Conservation (phyloP, 768 basidiomycete genomes). For the Suillus hirtellus region DNA sequence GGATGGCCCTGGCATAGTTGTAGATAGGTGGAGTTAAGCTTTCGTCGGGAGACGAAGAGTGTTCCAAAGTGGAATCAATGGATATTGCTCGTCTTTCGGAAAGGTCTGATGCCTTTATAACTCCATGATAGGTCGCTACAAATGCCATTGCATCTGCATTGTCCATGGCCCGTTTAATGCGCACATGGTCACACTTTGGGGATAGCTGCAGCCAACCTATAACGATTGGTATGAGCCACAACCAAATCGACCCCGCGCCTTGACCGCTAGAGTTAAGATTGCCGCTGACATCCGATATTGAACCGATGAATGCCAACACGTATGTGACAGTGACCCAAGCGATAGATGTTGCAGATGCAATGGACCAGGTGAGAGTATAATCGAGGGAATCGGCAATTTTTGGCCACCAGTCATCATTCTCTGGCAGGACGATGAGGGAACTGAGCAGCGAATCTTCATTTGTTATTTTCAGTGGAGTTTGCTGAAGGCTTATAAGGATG, state of each 20-base stretch:
- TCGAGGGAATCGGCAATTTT: conserved; percentile 35
- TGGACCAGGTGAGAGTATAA: conserved; percentile 41
- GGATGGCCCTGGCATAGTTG: conserved; percentile 24
- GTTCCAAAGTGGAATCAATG: background rate
- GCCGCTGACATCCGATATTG: conserved; percentile 18
- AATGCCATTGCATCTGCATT: conserved; percentile 31
- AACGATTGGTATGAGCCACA: conserved; percentile 45
- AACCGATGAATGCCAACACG: conserved; percentile 37
- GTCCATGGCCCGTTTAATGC: conserved; percentile 29
- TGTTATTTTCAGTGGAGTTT: conserved; percentile 38
- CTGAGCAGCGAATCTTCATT: conserved; percentile 32
- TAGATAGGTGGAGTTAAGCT: conserved; percentile 24
- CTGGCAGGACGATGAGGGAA: conserved; percentile 42
- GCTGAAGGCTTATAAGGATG: conserved; percentile 42
- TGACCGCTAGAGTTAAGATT: conserved; percentile 37
- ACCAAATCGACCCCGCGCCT: conserved; percentile 41
- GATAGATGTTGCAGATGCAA: conserved; percentile 40
- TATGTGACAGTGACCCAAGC: conserved; percentile 47
- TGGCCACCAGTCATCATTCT: conserved; percentile 46
- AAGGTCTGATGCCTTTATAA: conserved; percentile 7
- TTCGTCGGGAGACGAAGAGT: conserved; percentile 25
- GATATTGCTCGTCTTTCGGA: conserved; percentile 8
- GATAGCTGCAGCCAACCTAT: conserved; percentile 43
- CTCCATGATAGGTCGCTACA: conserved; percentile 19
- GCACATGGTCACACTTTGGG: conserved; percentile 37